A percentile compares a stretch with the other conserved stretches of the same genome.
Conservation (phyloP, 257 asterid species). For the Ballota nigra region DNA sequence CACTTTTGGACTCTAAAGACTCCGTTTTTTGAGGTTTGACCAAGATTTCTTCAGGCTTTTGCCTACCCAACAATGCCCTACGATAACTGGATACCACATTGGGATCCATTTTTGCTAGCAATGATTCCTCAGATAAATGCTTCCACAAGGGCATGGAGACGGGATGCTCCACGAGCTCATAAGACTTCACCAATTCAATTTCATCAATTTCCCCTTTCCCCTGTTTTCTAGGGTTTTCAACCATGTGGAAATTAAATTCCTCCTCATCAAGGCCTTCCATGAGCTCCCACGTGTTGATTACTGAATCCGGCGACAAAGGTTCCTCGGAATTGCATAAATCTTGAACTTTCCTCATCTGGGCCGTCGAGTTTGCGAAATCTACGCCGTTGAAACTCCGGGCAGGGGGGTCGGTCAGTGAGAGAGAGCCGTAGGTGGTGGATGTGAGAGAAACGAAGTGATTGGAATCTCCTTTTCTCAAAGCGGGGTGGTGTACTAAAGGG, state of each 20-base stretch:
- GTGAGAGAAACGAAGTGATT: constrained; percentile 79
- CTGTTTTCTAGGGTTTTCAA: constrained; percentile 30
- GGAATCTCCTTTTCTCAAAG: constrained; percentile 51
- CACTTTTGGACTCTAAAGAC: constrained; percentile 21
- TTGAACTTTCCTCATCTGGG: constrained; percentile 32
- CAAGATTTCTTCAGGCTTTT: constrained; percentile 21
- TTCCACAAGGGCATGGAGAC: constrained; percentile 51
- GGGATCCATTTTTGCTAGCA: constrained; percentile 44
- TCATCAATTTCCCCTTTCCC: constrained; percentile 19
- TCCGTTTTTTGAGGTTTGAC: constrained; percentile 5
- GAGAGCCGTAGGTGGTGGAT: constrained; percentile 85
- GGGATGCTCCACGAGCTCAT: constrained; percentile 44
- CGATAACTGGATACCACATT: constrained; percentile 42
- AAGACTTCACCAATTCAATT: constrained; percentile 32
- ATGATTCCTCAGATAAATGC: constrained; percentile 54
- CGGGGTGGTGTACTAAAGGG: constrained; percentile 61
- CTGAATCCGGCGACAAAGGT: constrained; percentile 76
- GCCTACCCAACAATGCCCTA: constrained; percentile 41
- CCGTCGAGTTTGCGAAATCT: constrained; percentile 25
- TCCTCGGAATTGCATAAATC: constrained; percentile 37
- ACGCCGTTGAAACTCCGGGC: constrained; percentile 30
- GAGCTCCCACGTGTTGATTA: constrained; percentile 95
- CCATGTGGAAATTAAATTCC: constrained; percentile 44
- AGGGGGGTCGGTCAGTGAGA: constrained; percentile 44
- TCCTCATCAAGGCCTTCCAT: constrained; percentile 86